Base-by-base conservation (phyloP, 164 flowering plant species). In the Kingdonia uniflora region DNA sequence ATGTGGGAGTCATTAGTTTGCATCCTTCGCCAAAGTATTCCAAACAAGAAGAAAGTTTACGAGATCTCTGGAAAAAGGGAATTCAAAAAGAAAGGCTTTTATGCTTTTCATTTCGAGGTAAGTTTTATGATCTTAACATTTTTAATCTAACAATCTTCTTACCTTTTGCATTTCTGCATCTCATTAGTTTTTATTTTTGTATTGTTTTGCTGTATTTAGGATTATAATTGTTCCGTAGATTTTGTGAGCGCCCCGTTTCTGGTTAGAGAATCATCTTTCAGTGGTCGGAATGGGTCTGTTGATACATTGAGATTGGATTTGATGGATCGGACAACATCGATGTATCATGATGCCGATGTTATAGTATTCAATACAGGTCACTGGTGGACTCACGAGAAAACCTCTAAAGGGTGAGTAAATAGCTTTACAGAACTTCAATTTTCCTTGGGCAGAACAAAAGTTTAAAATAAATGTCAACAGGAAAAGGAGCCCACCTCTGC, bases 381-480 rank as follows among this genome's bases (percentile, higher is more conserved):
- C 57, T 85, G 95, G 95, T 89, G 97, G 95, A 84, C 90, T n/a
- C 97, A 89, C 65, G 95, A 83, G 62, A 89, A 89, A 71, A 89
- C 89, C 49, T 77, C 87, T 19, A 70, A 54, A 71, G 92, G 97
- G 97, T 89, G 49, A 74, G 77, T 60, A 10, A 19, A 14, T 49
- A 19, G 22, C n/a, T 56, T 51, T 47, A 22, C 29, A 14, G 33
- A 22, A 17, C 19, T 6, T 2, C 12, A 13, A 45, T 45, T 45
- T 29, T 29, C 8, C 8, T 29, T 29, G 8, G 35, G 35, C 35
- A 29, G 4, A 29, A 4, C 8, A 29, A 29, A 29, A 29, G n/a
- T 29, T 29, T 29, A 3, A 8, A 3, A 8, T 4, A 29, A 29
- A 29, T 29, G 35, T n/a, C n/a, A n/a, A n/a, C 35, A 29, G 6